Percentiles rank a stretch among this genome's conserved stretches.
Evolutionary conservation across 1,284 basidiomycete species (phyloP).

Genomic region (Porogramme epimiltina): DNA sequence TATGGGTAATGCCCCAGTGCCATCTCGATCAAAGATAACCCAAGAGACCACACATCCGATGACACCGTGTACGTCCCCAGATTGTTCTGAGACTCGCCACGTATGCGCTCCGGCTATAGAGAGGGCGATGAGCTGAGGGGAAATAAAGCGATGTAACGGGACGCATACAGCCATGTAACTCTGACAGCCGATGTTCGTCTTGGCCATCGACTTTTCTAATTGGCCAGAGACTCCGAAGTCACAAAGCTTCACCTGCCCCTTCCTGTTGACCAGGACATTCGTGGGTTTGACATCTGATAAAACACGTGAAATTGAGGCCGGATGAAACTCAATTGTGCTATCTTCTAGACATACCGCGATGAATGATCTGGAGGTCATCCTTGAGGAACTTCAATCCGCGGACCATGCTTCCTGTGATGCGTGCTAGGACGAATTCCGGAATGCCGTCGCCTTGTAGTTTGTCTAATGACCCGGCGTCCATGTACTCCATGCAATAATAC

Average conservation of each 20-base stretch:
- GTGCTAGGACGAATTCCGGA: conserved; percentile 84
- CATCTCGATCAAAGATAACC: conserved; percentile 93
- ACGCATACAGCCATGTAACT: conserved; percentile 94
- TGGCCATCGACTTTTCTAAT: conserved; percentile 93
- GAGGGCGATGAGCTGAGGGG: not conserved
- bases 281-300: conserved; percentile 91
- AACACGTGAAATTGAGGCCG: not conserved
- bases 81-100: conserved; percentile 89
- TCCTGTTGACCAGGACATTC: conserved; percentile 90
- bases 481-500: conserved; percentile 99
- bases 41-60: conserved; percentile 98
- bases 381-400: conserved; percentile 95
- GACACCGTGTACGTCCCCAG: conserved; percentile 93
- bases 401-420: conserved; percentile 85
- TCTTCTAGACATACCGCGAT: conserved; percentile 64
- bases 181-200: conserved; percentile 99
- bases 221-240: conserved; percentile 99
- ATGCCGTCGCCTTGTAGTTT: conserved; percentile 75
- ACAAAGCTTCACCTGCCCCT: conserved; percentile 92
- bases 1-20: conserved; percentile 94
- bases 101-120: conserved; percentile 89
- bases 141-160: not conserved
- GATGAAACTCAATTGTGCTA: not conserved
- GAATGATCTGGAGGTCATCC: conserved; percentile 96
- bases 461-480: conserved; percentile 96